Conservation (phyloP, 2,329 filamentous ascomycete genomes). For the Talaromyces islandicus region DNA sequence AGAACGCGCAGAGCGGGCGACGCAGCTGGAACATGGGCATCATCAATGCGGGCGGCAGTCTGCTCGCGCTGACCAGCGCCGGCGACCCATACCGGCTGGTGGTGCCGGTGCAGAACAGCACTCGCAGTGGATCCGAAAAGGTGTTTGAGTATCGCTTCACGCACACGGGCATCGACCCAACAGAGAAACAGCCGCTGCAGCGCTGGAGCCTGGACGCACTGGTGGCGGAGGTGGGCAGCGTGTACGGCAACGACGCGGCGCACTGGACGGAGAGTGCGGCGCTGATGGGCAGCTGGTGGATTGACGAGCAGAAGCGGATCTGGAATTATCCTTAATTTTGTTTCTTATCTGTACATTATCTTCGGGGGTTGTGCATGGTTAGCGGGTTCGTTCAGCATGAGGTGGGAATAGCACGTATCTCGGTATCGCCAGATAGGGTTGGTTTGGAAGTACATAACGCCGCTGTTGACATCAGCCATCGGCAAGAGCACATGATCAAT, state of each 20-base stretch:
- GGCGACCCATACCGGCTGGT: slow-evolving; percentile 66
- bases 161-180: slow-evolving; percentile 26
- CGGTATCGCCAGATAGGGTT: neutral
- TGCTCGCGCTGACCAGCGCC: slow-evolving; percentile 63
- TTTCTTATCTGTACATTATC: neutral
- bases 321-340: slow-evolving; percentile 15
- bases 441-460: neutral
- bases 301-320: slow-evolving; percentile 22
- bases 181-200: slow-evolving; percentile 25
- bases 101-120: slow-evolving; percentile 54
- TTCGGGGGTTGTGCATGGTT: neutral
- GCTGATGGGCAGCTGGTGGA: slow-evolving; percentile 33
- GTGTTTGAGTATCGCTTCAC: slow-evolving; percentile 47
- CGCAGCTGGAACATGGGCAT: slow-evolving; percentile 28
- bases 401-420: neutral
- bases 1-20: slow-evolving; percentile 20
- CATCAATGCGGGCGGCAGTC: slow-evolving; percentile 28
- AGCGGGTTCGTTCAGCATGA: neutral
- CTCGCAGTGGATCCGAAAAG: slow-evolving; percentile 47
- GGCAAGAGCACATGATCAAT: neutral
- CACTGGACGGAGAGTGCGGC: slow-evolving; percentile 32
- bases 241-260: slow-evolving; percentile 24
- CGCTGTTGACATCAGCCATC: too few relatives aligned
- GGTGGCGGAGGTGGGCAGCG: slow-evolving; percentile 16
- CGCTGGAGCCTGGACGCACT: slow-evolving; percentile 24